These are phyloP conservation scores for Firmiana major DNA, from an alignment of 345 rosid species.

Conservation along the genomic window DNA sequence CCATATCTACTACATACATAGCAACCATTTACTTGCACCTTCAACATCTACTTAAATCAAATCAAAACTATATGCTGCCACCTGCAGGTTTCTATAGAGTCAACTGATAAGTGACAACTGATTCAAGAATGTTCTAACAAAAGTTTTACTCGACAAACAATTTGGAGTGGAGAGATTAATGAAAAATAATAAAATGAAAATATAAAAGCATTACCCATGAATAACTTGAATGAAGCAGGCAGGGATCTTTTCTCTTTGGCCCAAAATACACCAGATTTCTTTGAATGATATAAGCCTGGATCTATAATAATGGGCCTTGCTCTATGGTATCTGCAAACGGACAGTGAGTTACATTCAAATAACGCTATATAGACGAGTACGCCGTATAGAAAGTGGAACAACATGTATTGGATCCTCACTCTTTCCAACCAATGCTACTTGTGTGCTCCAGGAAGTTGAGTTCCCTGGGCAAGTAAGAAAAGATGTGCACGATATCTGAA, in stretches of 20 bases:
- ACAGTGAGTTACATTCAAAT: not conserved
- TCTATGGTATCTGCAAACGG: conserved; percentile 56
- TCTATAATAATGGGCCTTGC: conserved; percentile 88
- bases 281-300: conserved; percentile 83
- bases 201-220: conserved; percentile 49
- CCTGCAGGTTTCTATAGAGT: not conserved
- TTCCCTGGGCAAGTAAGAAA: conserved; percentile 89
- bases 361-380: not conserved
- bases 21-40: not conserved
- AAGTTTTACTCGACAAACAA: not conserved
- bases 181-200: not conserved
- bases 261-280: conserved; percentile 81
- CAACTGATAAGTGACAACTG: not conserved
- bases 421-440: conserved; percentile 91
- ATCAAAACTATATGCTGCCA: not conserved
- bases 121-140: not conserved
- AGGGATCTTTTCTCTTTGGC: conserved; percentile 81
- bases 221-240: conserved; percentile 89
- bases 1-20: not conserved
- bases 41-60: not conserved
- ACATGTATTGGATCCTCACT: conserved; percentile 50
- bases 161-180: not conserved
- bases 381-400: not conserved
- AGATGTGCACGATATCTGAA: conserved; percentile 88
- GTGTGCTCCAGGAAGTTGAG: conserved; percentile 92